Conservation (phyloP, 495 filamentous ascomycete species). For the Glutinoglossum americanum region DNA sequence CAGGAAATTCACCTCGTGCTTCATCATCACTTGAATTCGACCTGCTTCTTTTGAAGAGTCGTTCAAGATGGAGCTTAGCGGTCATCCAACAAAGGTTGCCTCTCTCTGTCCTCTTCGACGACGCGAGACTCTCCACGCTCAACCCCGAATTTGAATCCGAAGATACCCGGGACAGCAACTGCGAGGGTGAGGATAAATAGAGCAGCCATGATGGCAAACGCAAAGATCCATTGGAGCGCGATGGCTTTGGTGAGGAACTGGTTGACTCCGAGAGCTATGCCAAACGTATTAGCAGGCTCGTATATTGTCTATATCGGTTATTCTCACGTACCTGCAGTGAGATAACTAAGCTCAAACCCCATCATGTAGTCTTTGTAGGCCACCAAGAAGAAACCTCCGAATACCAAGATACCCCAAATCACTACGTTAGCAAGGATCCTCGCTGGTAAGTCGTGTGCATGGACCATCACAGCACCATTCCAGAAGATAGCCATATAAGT, state of each 20-base stretch:
- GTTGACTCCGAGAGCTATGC: slow-evolving; percentile 43
- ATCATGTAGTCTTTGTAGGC: slow-evolving; percentile 62
- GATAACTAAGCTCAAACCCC: slow-evolving; percentile 51
- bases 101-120: slow-evolving; percentile 17
- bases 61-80: slow-evolving; percentile 2
- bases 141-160: slow-evolving; percentile 16
- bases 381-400: slow-evolving; percentile 49
- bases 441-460: slow-evolving; percentile 34
- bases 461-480: slow-evolving; percentile 62
- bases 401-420: slow-evolving; percentile 59
- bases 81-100: slow-evolving; percentile 22
- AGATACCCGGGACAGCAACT: slow-evolving; percentile 40
- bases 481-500: slow-evolving; percentile 66
- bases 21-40: neutral
- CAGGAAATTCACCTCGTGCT: neutral
- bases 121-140: slow-evolving; percentile 3
- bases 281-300: slow-evolving; percentile 1
- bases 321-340: slow-evolving; percentile 35
- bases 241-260: slow-evolving; percentile 51
- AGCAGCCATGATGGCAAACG: slow-evolving; percentile 58
- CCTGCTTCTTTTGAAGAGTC: slow-evolving; percentile 3
- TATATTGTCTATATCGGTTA: neutral
- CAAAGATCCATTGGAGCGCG: slow-evolving; percentile 79
- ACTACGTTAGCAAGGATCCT: slow-evolving; percentile 66
- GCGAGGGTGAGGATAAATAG: slow-evolving; percentile 42